phyloP scores from a whole-genome alignment of 2,329 filamentous ascomycete genomes.

The Cercospora zeae-maydis region DNA sequence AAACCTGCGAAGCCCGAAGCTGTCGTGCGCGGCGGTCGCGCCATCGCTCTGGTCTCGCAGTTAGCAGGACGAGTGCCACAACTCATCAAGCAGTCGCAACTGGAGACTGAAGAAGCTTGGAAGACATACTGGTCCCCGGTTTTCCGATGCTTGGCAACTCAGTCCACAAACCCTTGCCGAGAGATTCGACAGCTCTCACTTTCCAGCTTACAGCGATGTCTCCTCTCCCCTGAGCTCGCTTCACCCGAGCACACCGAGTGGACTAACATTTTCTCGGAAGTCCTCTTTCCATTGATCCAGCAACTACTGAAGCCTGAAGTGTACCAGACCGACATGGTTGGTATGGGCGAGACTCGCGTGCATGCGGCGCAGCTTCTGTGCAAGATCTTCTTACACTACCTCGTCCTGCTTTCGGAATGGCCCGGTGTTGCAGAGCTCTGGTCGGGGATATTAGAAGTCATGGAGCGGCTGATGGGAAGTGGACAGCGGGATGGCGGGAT shows the following conservation, averaged over 20 bases:
- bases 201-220: constrained; percentile 75
- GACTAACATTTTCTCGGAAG: constrained; percentile 91
- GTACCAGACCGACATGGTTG: constrained; percentile 82
- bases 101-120: constrained; percentile 75
- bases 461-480: constrained; percentile 94
- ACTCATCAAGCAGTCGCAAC: constrained; percentile 87
- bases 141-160: constrained; percentile 79
- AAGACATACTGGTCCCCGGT: constrained; percentile 97
- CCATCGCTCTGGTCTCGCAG: constrained; percentile 75
- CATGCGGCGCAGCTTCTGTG: constrained; percentile 87
- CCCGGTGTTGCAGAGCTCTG: constrained; percentile 88
- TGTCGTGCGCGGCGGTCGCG: constrained; percentile 73
- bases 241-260: constrained; percentile 77
- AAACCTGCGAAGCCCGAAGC: constrained; percentile 61
- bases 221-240: constrained; percentile 79
- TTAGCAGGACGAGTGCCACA: constrained; percentile 78
- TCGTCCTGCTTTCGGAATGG: constrained; percentile 79
- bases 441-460: constrained; percentile 89
- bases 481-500: constrained; percentile 64
- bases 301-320: constrained; percentile 90
- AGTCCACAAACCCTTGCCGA: constrained; percentile 91
- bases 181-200: constrained; percentile 90
- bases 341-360: constrained; percentile 93
- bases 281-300: constrained; percentile 86
- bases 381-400: constrained; percentile 92